These are phyloP conservation scores for Phytophthora pinifolia DNA, from an alignment of 352 stramenopile species.

Conservation along the genomic window DNA sequence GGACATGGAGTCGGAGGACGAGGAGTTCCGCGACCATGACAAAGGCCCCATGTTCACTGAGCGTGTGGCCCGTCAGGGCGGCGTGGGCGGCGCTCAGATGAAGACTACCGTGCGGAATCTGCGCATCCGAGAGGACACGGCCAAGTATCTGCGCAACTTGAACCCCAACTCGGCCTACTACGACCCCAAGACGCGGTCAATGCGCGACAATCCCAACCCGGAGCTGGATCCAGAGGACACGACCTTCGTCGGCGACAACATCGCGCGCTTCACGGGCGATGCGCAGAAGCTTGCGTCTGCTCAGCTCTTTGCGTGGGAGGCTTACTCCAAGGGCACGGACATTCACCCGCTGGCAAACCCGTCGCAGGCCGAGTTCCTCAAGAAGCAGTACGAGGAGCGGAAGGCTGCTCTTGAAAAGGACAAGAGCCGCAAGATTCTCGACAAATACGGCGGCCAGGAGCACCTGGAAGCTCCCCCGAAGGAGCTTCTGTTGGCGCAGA, in stretches of 20 bases:
- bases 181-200: constrained; percentile 98
- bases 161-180: constrained; percentile 99
- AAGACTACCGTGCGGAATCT: constrained; percentile 97
- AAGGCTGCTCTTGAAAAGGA: constrained; percentile 71
- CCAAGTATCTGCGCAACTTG: constrained; percentile 99
- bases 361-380: constrained; percentile 95
- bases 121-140: constrained; percentile 98
- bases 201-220: constrained; percentile 98
- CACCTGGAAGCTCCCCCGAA: constrained; percentile 87
- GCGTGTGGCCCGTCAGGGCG: constrained; percentile 93
- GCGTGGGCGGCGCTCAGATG: constrained; percentile 97
- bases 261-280: constrained; percentile 92
- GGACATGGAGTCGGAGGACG: constrained; percentile 87
- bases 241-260: constrained; percentile 96
- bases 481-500: constrained; percentile 85
- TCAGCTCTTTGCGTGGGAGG: constrained; percentile 96
- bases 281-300: constrained; percentile 92
- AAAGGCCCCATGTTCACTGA: constrained; percentile 94
- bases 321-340: constrained; percentile 89
- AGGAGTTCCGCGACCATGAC: constrained; percentile 92
- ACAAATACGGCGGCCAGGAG: constrained; percentile 96
- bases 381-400: constrained; percentile 91
- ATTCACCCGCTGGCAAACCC: constrained; percentile 97
- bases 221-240: constrained; percentile 92
- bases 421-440: constrained; percentile 80